Evolutionary conservation across 73 alveolate species (phyloP), one percentile per base, ranked within the genome.

Genomic region (Paraurostyla sp.): DNA sequence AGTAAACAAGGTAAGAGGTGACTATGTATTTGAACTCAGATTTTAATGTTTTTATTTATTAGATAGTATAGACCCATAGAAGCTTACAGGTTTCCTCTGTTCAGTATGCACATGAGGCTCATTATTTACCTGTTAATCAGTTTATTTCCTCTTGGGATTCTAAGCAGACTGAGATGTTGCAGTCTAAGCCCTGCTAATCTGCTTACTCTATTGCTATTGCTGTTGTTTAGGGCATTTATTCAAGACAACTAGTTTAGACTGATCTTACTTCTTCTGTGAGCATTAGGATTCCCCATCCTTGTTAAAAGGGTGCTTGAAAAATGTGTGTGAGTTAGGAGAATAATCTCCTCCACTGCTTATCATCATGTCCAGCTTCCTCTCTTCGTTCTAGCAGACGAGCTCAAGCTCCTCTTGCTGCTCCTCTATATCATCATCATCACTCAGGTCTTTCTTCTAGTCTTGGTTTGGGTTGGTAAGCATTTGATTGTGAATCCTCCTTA

Each of bases 251-350:
- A 60, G 51, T 60, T 32, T 60, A 27, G 25, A 29, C 78, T 60
- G 25, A 29, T 60, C 13, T 23, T 29, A 16, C 15, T 29, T 27
- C 78, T 16, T 11, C 45, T 60, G 6, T 13, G 25, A 33, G 50
- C 22, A 3, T 60, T 29, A 29, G 40, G 32, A 9, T 32, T 15
- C 62, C n/a, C 40, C 20, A 33, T 69, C 84, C 22, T 69, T 41
- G 32, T 7, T 25, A 75, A 75, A 48, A 13, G 87, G 87, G 9
- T 75, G 58, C 51, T 75, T 75, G 38, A 75, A 75, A 51, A 75
- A 75, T 46, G 87, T 75, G 30, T 75, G 87, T 9, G 76, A 46
- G 32, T 75, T 75, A 7, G 87, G 87, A 49, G 87, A 75, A 49
- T 75, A 75, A 29, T 75, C 87, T 32, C 87, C 87, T 13, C 87